These are phyloP conservation scores for Kwoniella sp. DNA, from an alignment of 768 basidiomycete species.

Conservation along the genomic window DNA sequence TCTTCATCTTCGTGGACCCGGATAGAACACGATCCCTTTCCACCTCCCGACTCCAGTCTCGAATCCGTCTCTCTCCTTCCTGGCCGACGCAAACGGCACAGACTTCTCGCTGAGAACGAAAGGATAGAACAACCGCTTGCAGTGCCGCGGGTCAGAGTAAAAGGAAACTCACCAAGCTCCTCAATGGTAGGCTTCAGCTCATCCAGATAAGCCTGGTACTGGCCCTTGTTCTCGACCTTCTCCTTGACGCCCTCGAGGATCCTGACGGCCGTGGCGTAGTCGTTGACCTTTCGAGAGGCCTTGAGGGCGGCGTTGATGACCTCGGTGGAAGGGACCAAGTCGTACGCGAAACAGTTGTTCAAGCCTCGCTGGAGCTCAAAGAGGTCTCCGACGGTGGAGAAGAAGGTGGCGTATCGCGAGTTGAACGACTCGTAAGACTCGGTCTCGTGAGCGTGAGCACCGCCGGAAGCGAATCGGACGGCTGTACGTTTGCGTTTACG, in stretches of 20 bases:
- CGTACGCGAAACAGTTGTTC: slow-evolving; percentile 99
- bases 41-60: too few relatives aligned
- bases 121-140: background rate
- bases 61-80: background rate
- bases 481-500: too few relatives aligned
- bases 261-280: slow-evolving; percentile 94
- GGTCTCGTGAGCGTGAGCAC: slow-evolving; percentile 69
- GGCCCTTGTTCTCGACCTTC: slow-evolving; percentile 96
- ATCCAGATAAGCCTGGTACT: slow-evolving; percentile 89
- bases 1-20: too few relatives aligned
- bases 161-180: slow-evolving; percentile 73
- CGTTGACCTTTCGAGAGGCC: slow-evolving; percentile 74
- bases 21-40: too few relatives aligned
- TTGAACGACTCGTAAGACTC: slow-evolving; percentile 95
- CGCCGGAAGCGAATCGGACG: slow-evolving; percentile 47
- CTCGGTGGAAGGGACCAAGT: slow-evolving; percentile 60
- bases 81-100: background rate
- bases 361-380: slow-evolving; percentile 98
- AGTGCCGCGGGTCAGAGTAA: background rate
- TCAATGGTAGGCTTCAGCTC: slow-evolving; percentile 85
- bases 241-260: slow-evolving; percentile 94
- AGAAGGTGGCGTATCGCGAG: slow-evolving; percentile 89
- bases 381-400: slow-evolving; percentile 87
- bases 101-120: background rate
- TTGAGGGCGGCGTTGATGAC: slow-evolving; percentile 55